Evolutionary conservation across 1,284 basidiomycete genomes (phyloP), one percentile per base, ranked within the genome.

Genomic region (Tylopilus orsonianus): DNA sequence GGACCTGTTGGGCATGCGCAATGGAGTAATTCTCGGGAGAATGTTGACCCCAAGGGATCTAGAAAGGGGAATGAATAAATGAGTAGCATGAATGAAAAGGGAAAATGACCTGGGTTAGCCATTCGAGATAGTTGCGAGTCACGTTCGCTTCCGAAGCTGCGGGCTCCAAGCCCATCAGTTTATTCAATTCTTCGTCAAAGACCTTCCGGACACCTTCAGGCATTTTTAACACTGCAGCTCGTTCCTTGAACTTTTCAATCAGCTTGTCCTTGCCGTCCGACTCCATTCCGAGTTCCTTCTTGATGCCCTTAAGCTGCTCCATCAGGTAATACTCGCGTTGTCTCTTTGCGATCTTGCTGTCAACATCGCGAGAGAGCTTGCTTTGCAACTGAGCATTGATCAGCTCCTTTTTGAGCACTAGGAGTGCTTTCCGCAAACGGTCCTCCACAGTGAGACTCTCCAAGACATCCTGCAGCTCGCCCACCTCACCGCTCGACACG

Each of bases 221-320:
- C 96, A 99, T 98, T 61, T 90, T 90, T 58, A 98, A 73, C 52
- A 77, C 71, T 27, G 80, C 83, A 1, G 93, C 95, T 52, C 96
- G 85, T 64, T 97, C 92, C 70, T 85, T 90, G 75, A 98, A 97
- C 74, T 96, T 94, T 68, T 97, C 93, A 42, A 98, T 89, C 52
- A 98, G 74, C 72, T 95, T 97, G 73, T 98, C 96, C 75, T 98
- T 98, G 33, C 96, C 96, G 61, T 99, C 96, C 27, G 86, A 88
- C 71, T 96, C 93, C 83, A 98, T 92, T 5, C 96, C 96, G 7
- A 99, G 79, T 71, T 98, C 97, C 75, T 96, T 97, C 78, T 99
- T 98, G 73, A 99, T 99, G 2, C 93, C 94, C 71, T 97, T 97
- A 54, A 99, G 81, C 72, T 99, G 97, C 70, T 99, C 97, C 90